Percentiles rank a stretch among this genome's conserved stretches.
Evolutionary conservation across 345 rosid genomes (phyloP).

Genomic region (Syzygium aromaticum): DNA sequence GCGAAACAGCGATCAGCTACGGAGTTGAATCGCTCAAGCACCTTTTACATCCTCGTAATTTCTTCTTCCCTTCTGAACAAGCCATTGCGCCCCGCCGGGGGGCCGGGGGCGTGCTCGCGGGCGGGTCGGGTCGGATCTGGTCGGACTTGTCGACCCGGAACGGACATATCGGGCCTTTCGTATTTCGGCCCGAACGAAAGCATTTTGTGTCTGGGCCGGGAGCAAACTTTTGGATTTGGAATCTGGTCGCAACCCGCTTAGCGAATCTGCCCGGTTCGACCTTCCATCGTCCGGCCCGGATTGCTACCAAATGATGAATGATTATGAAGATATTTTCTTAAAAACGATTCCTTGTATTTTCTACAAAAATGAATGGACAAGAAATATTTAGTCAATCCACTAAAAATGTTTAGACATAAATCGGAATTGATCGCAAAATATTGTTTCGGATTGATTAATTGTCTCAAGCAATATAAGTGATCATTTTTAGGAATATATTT

Average conservation of each 20-base stretch:
- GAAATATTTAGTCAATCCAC: too few species aligned
- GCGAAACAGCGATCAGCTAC: neutral
- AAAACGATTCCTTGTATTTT: rapidly evolving
- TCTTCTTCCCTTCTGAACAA: neutral
- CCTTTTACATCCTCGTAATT: neutral
- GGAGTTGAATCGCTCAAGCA: neutral
- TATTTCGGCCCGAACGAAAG: neutral
- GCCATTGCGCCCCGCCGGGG: neutral
- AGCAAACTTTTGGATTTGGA: neutral
- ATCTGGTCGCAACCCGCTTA: neutral
- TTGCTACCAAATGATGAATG: rapidly evolving
- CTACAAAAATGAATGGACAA: rapidly evolving
- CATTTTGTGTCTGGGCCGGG: neutral
- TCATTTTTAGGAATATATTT: rapidly evolving
- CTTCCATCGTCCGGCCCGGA: neutral
- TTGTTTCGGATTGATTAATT: neutral
- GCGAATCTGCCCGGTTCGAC: neutral
- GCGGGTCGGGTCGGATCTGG: neutral
- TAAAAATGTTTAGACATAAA: too few species aligned
- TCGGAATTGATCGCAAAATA: too few species aligned
- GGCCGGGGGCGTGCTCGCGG: neutral
- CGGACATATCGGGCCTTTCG: neutral
- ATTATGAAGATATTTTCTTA: neutral
- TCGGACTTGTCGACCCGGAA: neutral
- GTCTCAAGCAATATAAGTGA: rapidly evolving